phyloP scores from a whole-genome alignment of 148 eudicot species.

The Vaccinium macrocarpon region DNA sequence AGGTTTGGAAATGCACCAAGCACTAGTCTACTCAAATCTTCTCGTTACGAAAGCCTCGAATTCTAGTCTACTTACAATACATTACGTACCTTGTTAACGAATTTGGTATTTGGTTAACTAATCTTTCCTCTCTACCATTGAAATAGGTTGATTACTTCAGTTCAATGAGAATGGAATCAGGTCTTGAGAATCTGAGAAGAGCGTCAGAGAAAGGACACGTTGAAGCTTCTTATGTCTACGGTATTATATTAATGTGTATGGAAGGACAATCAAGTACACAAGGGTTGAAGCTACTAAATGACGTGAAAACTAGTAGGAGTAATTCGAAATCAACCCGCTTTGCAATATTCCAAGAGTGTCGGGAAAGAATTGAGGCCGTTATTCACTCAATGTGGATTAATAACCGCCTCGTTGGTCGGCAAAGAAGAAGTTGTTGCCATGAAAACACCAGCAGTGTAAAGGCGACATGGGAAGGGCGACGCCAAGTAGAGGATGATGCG shows the following conservation, averaged over 20 bases:
- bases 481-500: background rate
- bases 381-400: conserved; percentile 15
- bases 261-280: conserved; percentile 1
- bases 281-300: conserved; percentile 2
- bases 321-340: background rate
- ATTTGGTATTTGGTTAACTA: background rate
- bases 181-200: conserved; percentile 19
- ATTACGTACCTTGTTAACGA: no score
- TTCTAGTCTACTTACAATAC: no score
- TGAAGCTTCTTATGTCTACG: conserved; percentile 28
- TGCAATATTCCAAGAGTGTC: conserved; percentile 8
- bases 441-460: no score
- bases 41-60: no score
- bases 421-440: background rate
- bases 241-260: conserved; percentile 18
- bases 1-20: no score
- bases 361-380: background rate
- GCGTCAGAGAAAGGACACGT: conserved; percentile 24
- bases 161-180: conserved; percentile 14
- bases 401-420: background rate
- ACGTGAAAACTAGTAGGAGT: background rate
- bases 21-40: no score
- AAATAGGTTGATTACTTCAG: conserved; percentile 26
- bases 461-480: background rate
- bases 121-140: background rate